Evolutionary conservation across 306 rosid genomes (phyloP).

Genomic region (Erythrophleum fordii): DNA sequence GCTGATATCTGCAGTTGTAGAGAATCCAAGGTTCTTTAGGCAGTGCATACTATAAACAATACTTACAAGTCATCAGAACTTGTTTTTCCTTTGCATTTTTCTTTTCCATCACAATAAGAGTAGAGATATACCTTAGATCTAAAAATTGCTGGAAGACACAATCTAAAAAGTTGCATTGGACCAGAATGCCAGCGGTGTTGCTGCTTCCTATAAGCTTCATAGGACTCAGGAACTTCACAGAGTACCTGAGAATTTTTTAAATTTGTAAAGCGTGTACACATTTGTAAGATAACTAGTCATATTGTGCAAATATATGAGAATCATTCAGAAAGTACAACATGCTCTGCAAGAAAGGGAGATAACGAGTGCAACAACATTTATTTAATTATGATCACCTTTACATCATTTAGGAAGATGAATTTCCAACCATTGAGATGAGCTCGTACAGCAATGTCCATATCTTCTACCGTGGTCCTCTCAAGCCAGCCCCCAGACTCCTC

Average conservation of each 20-base stretch:
- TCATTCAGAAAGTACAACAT: neutral
- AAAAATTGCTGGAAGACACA: slow-evolving; percentile 86
- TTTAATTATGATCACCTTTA: slow-evolving; percentile 65
- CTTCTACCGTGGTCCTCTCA: slow-evolving; percentile 94
- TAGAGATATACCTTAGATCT: slow-evolving; percentile 70
- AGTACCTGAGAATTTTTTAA: slow-evolving; percentile 63
- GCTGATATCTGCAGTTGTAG: slow-evolving; percentile 70
- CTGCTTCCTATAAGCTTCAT: slow-evolving; percentile 96
- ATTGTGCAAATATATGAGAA: slow-evolving; percentile 1
- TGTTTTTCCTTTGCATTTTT: slow-evolving; percentile 28
- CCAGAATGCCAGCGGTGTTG: slow-evolving; percentile 99
- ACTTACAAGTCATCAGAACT: slow-evolving; percentile 18
- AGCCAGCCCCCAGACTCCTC: slow-evolving; percentile 99
- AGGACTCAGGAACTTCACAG: slow-evolving; percentile 95
- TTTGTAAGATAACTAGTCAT: slow-evolving; percentile 5
- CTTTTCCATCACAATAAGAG: slow-evolving; percentile 34
- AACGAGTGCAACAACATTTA: neutral
- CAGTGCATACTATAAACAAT: slow-evolving; percentile 11
- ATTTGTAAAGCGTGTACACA: slow-evolving; percentile 1
- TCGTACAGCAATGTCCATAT: slow-evolving; percentile 96
- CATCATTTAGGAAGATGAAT: slow-evolving; percentile 87
- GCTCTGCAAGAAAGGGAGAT: slow-evolving; percentile 30
- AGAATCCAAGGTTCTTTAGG: slow-evolving; percentile 34
- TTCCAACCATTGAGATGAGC: slow-evolving; percentile 98
- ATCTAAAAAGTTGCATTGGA: slow-evolving; percentile 94